Evolutionary conservation across 163 green algal species (phyloP), one percentile per base, ranked within the genome.

Genomic region (Prototheca wickerhamii): DNA sequence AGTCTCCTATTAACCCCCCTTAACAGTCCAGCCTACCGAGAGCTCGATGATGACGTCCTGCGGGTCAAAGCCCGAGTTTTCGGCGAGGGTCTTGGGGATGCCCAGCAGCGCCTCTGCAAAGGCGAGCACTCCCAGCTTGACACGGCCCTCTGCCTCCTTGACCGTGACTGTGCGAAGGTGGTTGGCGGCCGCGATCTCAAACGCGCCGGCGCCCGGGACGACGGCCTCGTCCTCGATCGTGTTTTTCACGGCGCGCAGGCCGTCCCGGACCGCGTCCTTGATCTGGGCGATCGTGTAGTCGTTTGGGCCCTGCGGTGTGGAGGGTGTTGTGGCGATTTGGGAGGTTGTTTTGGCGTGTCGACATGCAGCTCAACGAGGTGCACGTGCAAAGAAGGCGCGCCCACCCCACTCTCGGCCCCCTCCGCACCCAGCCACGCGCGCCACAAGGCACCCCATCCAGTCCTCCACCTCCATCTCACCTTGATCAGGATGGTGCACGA

Each of bases 401-500:
- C n/a, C n/a, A n/a, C n/a, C n/a, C n/a, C 37, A 44, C 37, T 15
- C 37, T 15, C 37, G 37, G 10, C 37, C 10, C 10, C 37, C 37
- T 15, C 37, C 10, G 10, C 37, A 44, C 37, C 10, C 10, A 15
- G 37, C 37, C 37, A 44, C 10, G 37, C 37, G 10, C 37, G 12
- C 10, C 46, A 25, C 18, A 28, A 28, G 46, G 7, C 25, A n/a
- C 25, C 53, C 53, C 53, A 17, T 57, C 50, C 50, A n/a, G 12
- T 28, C 18, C 18, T 31, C 8, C 10, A 57, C 15, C 18, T 7
- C 53, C 26, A 28, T 32, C 52, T 18, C 52, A 66, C 83, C 84
- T 98, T 99, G 72, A 99, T 92, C 26, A 99, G 82, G 63, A 99
- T 91, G 61, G 93, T 98, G 82, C 90, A 97, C 4, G 79, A 92